phyloP scores from a whole-genome alignment of 805 yeast genomes.

The Wickerhamiella australiensis region DNA sequence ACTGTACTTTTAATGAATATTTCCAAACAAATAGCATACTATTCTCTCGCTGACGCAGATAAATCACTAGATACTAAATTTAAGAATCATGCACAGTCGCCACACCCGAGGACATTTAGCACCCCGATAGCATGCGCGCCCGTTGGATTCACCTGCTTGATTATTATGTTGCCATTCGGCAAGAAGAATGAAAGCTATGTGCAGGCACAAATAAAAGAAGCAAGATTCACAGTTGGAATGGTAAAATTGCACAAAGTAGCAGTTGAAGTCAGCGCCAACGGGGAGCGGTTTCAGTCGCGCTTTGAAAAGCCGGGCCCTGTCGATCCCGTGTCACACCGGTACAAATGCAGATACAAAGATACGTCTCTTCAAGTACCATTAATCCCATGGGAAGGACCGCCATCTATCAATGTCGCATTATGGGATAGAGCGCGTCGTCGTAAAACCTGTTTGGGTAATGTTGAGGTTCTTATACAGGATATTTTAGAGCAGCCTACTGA shows the following conservation, averaged over 20 bases:
- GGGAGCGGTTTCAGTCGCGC: slow-evolving; percentile 19
- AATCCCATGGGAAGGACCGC: slow-evolving; percentile 8
- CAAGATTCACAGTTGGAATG: slow-evolving; percentile 20
- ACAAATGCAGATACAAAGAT: slow-evolving; percentile 19
- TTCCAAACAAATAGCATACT: no score
- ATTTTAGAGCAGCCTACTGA: background rate
- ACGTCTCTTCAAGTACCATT: slow-evolving; percentile 16
- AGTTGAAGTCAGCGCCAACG: slow-evolving; percentile 16
- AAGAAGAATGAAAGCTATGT: slow-evolving; percentile 9
- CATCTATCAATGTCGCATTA: slow-evolving; percentile 13
- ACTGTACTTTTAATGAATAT: no score
- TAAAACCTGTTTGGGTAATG: slow-evolving; percentile 21
- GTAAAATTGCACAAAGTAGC: slow-evolving; percentile 20
- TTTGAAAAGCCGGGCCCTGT: slow-evolving; percentile 19
- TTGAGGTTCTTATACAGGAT: slow-evolving; percentile 13
- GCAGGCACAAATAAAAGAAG: slow-evolving; percentile 17
- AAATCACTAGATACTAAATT: no score
- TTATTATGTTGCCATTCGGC: slow-evolving; percentile 9
- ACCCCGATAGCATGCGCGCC: background rate
- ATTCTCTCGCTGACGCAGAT: no score
- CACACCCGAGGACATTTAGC: background rate
- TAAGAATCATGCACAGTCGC: no score
- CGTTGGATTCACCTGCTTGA: background rate
- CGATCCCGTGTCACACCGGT: slow-evolving; percentile 22
- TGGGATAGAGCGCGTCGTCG: slow-evolving; percentile 19